Percentiles rank a stretch among this genome's conserved stretches.
Evolutionary conservation across 305 asterid genomes (phyloP).

Genomic region (Fraxinus angustifolia): DNA sequence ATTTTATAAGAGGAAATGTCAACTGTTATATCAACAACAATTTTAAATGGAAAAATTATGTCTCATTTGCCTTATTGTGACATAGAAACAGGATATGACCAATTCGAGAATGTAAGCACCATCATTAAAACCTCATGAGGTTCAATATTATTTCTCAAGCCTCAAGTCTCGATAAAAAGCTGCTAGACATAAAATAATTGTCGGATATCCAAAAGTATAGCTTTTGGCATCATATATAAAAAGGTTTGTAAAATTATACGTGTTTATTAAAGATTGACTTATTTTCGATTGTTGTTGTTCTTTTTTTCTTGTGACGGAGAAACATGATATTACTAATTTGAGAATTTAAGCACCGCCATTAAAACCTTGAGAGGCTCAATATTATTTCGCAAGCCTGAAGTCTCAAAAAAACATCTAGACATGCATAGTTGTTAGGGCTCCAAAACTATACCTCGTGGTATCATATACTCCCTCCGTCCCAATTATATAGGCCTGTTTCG

Average conservation of each 20-base stretch:
- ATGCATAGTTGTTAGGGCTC: background rate
- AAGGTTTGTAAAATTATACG: background rate
- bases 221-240: background rate
- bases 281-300: background rate
- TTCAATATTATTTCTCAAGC: background rate
- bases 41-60: background rate
- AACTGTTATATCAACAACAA: background rate
- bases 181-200: background rate
- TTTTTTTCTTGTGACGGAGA: background rate
- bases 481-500: no score
- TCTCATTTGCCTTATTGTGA: background rate
- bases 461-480: background rate
- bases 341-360: background rate
- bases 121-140: background rate
- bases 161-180: background rate
- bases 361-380: background rate
- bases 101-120: background rate
- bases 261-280: background rate
- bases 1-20: background rate
- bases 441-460: background rate
- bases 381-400: background rate
- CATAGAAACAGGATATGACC: background rate
- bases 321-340: background rate
- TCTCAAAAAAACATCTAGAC: background rate
- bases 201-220: background rate